Base-by-base conservation (phyloP, 371 early-diverging fungal genomes). In the Mortierella sp. region DNA sequence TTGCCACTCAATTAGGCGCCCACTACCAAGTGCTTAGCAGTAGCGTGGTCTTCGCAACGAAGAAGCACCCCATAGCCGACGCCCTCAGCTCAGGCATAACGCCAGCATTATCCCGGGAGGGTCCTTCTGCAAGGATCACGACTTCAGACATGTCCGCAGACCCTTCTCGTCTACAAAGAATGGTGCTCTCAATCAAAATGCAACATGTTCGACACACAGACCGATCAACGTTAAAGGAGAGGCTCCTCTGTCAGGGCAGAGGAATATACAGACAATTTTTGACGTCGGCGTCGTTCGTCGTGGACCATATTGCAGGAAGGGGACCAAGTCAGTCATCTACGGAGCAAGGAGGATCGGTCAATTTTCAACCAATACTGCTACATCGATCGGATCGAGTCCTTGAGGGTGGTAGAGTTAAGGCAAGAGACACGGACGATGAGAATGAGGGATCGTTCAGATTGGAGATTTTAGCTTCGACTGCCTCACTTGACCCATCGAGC, bases 181-280 rank as follows among this genome's bases (percentile, higher is more conserved):
- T 72, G 55, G 50, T 56, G 15, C 62, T 72, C 46, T 60, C 71
- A 3, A 64, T 71, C 56, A 55, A 34, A 17, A 66, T 72, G 67
- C 56, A 72, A 21, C 61, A 72, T 50, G 27, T 41, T 37, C 72
- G 59, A n/a, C 61, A 54, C 23, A 44, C 37, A 17, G 23, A 46
- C 3, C 28, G 11, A 23, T 14, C 28, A 42, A 21, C 39, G 28
- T 9, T 21, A 41, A 24, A 21, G 26, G 28, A 9, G 24, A 24
- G 15, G 32, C 32, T 37, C n/a, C 31, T 23, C 0, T 3, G 23
- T 21, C 21, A 21, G 19, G 17, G 21, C 19, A 21, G 15, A 15
- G 24, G 14, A 19, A 26, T 15, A 8, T 50, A 26, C n/a, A 32
- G 43, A 21, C 57, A 28, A 8, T 21, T 56, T 12, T 44, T 64